These are phyloP conservation scores for Austroboletus eburneus DNA, from an alignment of 768 basidiomycete species.

Conservation along the genomic window DNA sequence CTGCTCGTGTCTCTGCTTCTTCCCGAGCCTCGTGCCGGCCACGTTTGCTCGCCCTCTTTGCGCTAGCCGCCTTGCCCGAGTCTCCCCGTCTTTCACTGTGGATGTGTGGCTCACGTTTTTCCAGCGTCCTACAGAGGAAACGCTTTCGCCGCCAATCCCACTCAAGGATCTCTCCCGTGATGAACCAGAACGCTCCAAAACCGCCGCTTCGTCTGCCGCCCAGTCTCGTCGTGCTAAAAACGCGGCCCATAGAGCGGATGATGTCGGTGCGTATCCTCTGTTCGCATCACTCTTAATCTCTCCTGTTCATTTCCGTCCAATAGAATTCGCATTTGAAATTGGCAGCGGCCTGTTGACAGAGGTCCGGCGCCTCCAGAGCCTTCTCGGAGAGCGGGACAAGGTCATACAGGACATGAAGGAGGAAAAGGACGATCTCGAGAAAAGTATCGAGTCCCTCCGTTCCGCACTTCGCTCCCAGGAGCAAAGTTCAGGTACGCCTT, in stretches of 20 bases:
- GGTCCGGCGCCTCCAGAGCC: conserved; percentile 84
- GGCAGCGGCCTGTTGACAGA: conserved; percentile 89
- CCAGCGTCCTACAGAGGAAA: conserved; percentile 45
- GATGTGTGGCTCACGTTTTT: background rate
- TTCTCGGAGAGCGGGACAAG: conserved; percentile 90
- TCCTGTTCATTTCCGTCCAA: conserved; percentile 22
- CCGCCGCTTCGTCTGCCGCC: conserved; percentile 70
- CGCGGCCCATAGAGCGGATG: conserved; percentile 84
- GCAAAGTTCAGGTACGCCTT: conserved; percentile 63
- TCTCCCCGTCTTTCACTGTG: too few relatives aligned
- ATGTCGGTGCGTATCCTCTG: conserved; percentile 61
- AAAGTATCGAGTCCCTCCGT: conserved; percentile 68
- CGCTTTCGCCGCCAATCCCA: conserved; percentile 42
- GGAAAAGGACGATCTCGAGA: conserved; percentile 87
- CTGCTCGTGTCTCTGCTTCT: conserved; percentile 7
- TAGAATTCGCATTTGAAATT: conserved; percentile 98
- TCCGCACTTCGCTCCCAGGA: conserved; percentile 77
- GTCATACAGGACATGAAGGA: conserved; percentile 88
- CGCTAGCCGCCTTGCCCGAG: too few relatives aligned
- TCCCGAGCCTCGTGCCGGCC: conserved; percentile 16
- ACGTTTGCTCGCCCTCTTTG: too few relatives aligned
- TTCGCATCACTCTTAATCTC: conserved; percentile 9
- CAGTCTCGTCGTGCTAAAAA: conserved; percentile 89
- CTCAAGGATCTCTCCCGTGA: conserved; percentile 52
- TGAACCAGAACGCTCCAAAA: conserved; percentile 57